Percentiles rank a stretch among this genome's conserved stretches.
Conservation (phyloP, 306 rosid genomes). For the Glycine soja region DNA sequence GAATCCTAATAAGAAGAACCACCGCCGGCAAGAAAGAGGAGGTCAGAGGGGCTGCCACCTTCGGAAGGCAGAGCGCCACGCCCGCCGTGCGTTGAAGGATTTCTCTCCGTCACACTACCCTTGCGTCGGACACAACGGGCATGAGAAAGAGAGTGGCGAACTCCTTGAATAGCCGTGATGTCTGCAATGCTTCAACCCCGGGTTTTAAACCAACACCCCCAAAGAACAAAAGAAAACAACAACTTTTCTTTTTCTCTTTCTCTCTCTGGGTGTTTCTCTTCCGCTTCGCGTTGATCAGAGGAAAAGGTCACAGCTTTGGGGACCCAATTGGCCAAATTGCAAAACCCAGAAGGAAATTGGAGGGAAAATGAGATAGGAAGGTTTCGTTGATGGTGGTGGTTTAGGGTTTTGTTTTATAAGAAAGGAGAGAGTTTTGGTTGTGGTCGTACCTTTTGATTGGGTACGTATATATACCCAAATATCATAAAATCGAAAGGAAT, state of each 20-base stretch:
- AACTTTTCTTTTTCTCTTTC: too few relatives aligned
- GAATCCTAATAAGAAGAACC: slow-evolving; percentile 45
- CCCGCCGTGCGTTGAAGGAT: slow-evolving; percentile 99
- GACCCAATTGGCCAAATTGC: background rate
- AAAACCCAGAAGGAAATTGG: slow-evolving; percentile 30
- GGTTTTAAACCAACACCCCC: slow-evolving; percentile 47
- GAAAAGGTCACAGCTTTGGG: slow-evolving; percentile 9
- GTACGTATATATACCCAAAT: too few relatives aligned
- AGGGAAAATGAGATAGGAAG: background rate
- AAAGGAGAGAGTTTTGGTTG: background rate
- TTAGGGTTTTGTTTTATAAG: background rate
- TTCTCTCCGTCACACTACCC: slow-evolving; percentile 80
- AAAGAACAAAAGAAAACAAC: too few relatives aligned
- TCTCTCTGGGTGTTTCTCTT: background rate
- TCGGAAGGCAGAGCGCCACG: slow-evolving; percentile 99
- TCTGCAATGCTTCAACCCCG: slow-evolving; percentile 74
- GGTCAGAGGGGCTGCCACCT: slow-evolving; percentile 99
- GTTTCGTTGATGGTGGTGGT: background rate
- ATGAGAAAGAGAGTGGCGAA: slow-evolving; percentile 69
- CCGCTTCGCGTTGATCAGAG: background rate
- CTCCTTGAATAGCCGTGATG: slow-evolving; percentile 97
- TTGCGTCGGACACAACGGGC: slow-evolving; percentile 82
- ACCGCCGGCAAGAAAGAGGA: slow-evolving; percentile 97
- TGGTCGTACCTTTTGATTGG: background rate
- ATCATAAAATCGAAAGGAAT: too few relatives aligned